Evolutionary conservation across 371 early-diverging fungal genomes (phyloP), one percentile per base, ranked within the genome.

Genomic region (Mucor racemosus): DNA sequence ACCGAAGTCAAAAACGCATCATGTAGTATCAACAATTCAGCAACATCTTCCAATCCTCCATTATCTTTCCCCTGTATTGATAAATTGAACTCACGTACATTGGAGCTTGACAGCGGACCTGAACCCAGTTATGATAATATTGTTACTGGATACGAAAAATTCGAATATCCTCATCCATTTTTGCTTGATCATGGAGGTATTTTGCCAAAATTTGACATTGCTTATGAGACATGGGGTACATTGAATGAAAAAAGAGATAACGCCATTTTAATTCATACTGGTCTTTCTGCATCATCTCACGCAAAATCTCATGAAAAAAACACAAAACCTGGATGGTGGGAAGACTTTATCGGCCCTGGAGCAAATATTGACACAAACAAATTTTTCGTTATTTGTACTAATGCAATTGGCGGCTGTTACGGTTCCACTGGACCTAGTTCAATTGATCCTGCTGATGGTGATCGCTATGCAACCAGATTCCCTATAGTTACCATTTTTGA

Each of bases 251-350:
- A 85, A 33, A 81, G 76, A 41, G 84, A 84, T 62, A 94, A 94
- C 73, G 92, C 86, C 6, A 94, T 94, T 58, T 76, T 94, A 62
- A 84, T 94, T 41, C 94, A 94, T 74, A 95, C 95, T 19, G 95
- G 98, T 31, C 81, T 94, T 35, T 93, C 93, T 13, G 94, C 89
- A 15, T 90, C 90, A 55, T 91, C 91, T 5, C 95, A 94, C 62
- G 95, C 95, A 39, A 90, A 87, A 66, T 92, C 93, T 56, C 92
- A 93, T 62, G 82, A 76, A 26, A 82, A 81, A 31, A 95, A 97
- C 75, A 74, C 68, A n/a, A 82, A 85, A 14, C 88, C 92, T 4
- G 98, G 98, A 31, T 98, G 98, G 98, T 98, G 98, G 98, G 97
- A 98, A 72, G 89, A 91, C 71, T 98, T 98, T 68, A 98, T 98